These are phyloP conservation scores for Parastagonospora avenae DNA, from an alignment of 2,329 filamentous ascomycete genomes.

Conservation along the genomic window DNA sequence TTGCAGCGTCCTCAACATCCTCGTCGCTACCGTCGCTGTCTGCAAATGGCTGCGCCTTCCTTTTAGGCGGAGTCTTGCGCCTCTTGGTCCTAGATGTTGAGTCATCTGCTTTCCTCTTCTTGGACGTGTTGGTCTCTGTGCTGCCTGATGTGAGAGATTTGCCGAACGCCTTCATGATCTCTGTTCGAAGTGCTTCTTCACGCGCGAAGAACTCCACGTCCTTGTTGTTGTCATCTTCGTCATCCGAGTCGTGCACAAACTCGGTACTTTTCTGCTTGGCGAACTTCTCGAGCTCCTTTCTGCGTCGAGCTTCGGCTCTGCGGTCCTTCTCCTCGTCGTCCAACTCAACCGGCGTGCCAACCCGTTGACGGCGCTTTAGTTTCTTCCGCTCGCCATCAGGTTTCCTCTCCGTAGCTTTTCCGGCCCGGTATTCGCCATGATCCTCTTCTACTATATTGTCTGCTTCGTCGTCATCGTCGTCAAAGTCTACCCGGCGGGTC, in stretches of 20 bases:
- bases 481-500: slow-evolving; percentile 63
- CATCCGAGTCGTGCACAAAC: slow-evolving; percentile 82
- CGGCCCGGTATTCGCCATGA: slow-evolving; percentile 68
- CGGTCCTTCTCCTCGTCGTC: slow-evolving; percentile 66
- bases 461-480: slow-evolving; percentile 70
- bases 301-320: slow-evolving; percentile 64
- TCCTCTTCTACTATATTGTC: slow-evolving; percentile 60
- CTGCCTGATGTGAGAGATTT: slow-evolving; percentile 52
- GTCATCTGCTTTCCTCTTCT: slow-evolving; percentile 43
- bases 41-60: slow-evolving; percentile 34
- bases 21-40: slow-evolving; percentile 33
- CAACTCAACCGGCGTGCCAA: slow-evolving; percentile 60
- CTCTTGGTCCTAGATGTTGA: slow-evolving; percentile 31
- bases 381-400: slow-evolving; percentile 59
- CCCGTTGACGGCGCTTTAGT: slow-evolving; percentile 65
- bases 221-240: slow-evolving; percentile 83
- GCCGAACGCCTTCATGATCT: slow-evolving; percentile 57
- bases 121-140: slow-evolving; percentile 36
- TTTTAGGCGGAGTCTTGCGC: slow-evolving; percentile 38
- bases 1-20: slow-evolving; percentile 23
- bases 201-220: slow-evolving; percentile 76
- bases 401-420: slow-evolving; percentile 66
- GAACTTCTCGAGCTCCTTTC: slow-evolving; percentile 76
- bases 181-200: slow-evolving; percentile 70
- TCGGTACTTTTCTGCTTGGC: slow-evolving; percentile 82